These are phyloP conservation scores for Clavaria fumosa DNA, from an alignment of 768 basidiomycete genomes.

Conservation along the genomic window DNA sequence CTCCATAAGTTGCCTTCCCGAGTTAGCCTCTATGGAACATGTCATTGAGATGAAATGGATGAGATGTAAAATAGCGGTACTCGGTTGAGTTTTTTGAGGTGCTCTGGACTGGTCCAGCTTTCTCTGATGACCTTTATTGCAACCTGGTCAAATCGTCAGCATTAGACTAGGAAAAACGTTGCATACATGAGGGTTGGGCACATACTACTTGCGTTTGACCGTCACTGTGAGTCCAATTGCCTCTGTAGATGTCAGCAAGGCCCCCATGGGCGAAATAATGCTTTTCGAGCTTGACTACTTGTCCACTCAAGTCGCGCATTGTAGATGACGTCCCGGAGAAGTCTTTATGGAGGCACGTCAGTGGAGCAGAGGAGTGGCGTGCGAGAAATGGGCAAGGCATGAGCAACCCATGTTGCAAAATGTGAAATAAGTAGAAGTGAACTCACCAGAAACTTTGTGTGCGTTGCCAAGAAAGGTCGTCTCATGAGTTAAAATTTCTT, in stretches of 20 bases:
- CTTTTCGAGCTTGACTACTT: constrained; percentile 18
- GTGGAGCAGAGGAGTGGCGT: no score
- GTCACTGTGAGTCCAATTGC: constrained; percentile 15
- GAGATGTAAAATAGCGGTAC: neutral
- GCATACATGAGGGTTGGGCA: neutral
- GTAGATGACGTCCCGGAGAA: no score
- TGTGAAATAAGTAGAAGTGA: no score
- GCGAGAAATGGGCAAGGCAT: no score
- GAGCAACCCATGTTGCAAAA: no score
- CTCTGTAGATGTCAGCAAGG: constrained; percentile 29
- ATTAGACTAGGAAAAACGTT: neutral
- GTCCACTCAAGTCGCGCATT: constrained; percentile 19
- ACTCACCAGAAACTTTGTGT: no score
- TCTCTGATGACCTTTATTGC: no score
- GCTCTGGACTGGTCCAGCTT: constrained; percentile 2
- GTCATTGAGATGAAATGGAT: neutral
- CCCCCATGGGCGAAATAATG: constrained; percentile 27
- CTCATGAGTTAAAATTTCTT: no score
- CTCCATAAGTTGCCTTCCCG: no score
- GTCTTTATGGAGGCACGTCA: no score
- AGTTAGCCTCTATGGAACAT: neutral
- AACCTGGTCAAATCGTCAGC: neutral
- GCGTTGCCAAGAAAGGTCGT: no score
- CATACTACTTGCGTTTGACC: neutral
- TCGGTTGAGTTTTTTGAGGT: neutral